Percentiles rank a stretch among this genome's conserved stretches.
phyloP scores from a whole-genome alignment of 176 grass and related monocot genomes.

The Eragrostis curvula region DNA sequence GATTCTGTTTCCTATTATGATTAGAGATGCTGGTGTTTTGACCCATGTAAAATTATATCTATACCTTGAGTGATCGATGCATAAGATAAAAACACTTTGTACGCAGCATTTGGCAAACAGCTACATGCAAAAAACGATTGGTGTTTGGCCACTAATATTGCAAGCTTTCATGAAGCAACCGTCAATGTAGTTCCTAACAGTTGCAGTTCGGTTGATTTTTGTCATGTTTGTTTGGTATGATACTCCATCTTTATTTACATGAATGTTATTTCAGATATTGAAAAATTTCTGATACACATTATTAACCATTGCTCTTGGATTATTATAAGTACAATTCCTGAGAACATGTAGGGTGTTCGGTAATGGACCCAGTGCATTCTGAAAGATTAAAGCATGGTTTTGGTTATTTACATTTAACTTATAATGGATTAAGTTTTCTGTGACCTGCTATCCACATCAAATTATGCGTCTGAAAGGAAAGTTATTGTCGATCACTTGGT shows the following conservation, averaged over 20 bases:
- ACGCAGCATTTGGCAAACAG: conserved; percentile 29
- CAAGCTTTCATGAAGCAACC: conserved; percentile 2
- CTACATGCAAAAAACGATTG: neutral
- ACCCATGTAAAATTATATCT: conserved; percentile 13
- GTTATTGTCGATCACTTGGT: conserved; percentile 4
- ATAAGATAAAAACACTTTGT: conserved; percentile 9
- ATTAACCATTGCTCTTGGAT: neutral
- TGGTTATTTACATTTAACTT: conserved; percentile 5
- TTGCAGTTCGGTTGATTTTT: conserved; percentile 3
- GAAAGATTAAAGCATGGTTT: neutral
- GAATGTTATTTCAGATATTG: neutral
- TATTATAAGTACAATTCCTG: neutral
- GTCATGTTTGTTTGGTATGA: neutral
- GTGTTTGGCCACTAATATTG: neutral
- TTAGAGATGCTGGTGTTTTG: neutral
- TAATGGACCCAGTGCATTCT: neutral
- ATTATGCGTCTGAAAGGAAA: conserved; percentile 22
- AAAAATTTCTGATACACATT: neutral
- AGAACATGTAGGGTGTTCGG: conserved; percentile 10
- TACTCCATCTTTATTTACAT: neutral
- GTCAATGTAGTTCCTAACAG: conserved; percentile 28
- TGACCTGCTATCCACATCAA: conserved; percentile 13
- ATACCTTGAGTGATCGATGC: conserved; percentile 9
- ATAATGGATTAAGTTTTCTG: conserved; percentile 5
- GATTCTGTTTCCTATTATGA: conserved; percentile 1